phyloP scores from a whole-genome alignment of 2,329 filamentous ascomycete genomes.

The Plectosphaerella cucumerina region DNA sequence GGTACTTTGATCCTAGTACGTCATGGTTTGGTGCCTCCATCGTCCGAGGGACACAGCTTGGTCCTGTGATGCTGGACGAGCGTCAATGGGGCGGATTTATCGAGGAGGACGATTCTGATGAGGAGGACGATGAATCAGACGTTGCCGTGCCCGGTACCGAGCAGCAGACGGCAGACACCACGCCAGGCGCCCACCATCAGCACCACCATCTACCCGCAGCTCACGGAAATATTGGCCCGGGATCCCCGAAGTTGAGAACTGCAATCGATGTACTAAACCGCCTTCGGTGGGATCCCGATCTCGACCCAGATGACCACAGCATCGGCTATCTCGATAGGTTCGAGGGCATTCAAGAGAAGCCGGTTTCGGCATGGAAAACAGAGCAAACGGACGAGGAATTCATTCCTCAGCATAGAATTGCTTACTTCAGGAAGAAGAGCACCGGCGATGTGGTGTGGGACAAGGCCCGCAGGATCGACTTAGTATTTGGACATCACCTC shows the following conservation, averaged over 20 bases:
- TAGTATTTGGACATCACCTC: slow-evolving; percentile 45
- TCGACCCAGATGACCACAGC: slow-evolving; percentile 49
- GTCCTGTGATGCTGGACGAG: slow-evolving; percentile 39
- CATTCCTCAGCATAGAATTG: slow-evolving; percentile 60
- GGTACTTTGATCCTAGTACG: slow-evolving; percentile 42
- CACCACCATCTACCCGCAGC: not conserved
- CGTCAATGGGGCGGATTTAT: slow-evolving; percentile 46
- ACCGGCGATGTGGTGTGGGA: slow-evolving; percentile 55
- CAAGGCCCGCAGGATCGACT: slow-evolving; percentile 45
- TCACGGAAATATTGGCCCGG: slow-evolving; percentile 20
- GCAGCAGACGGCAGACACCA: slow-evolving; percentile 5
- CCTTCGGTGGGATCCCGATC: slow-evolving; percentile 53
- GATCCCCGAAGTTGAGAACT: slow-evolving; percentile 46
- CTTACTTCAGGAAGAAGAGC: slow-evolving; percentile 54
- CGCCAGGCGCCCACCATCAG: not conserved
- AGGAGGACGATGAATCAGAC: slow-evolving; percentile 14
- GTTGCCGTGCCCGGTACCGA: not conserved
- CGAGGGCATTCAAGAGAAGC: slow-evolving; percentile 47
- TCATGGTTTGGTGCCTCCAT: slow-evolving; percentile 45
- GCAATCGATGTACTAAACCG: slow-evolving; percentile 56
- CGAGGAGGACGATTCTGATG: slow-evolving; percentile 18
- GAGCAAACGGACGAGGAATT: slow-evolving; percentile 64
- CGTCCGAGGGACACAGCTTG: slow-evolving; percentile 31
- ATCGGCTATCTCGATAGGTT: slow-evolving; percentile 62
- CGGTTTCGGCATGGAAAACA: slow-evolving; percentile 52